Base-by-base conservation (phyloP, 371 early-diverging fungal species). In the Blyttiomyces sp. region DNA sequence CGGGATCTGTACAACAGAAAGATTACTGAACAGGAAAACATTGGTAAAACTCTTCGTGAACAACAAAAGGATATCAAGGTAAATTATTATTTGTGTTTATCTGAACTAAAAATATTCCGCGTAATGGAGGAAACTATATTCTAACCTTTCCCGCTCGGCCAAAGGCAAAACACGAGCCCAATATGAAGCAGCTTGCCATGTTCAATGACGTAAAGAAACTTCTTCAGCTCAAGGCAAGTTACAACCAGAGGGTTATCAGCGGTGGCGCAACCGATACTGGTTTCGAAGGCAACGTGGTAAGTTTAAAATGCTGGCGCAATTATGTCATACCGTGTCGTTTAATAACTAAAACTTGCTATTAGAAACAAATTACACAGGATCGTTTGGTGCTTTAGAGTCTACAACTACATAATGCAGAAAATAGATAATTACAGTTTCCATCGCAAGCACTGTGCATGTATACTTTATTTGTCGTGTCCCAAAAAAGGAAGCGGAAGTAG, bases 51-150 rank as follows among this genome's bases (percentile, higher is more conserved):
- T 11, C 48, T 77, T 9, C 42, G 71, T 30, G 79, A 80, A 53
- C 64, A 62, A 36, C 81, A 82, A 55, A 75, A 73, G 60, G 73
- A 75, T 30, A 68, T 77, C 26, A 80, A 77, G 72, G 81, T 76
- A 49, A 3, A 35, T 26, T n/a, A n/a, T n/a, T n/a, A n/a, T 21
- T 4, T 35, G 23, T n/a, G 11, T 13, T 9, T 39, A 11, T 11
- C 39, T 39, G 39, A 39, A 39, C 11, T n/a, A 11, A n/a, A 39
- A 48, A 16, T 3, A 56, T 23, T 53, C 13, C 30, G 54, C 24
- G 34, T 1, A n/a, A 21, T 21, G 9, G 45, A 55, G 21, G 44
- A 57, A 49, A 39, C 39, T 39, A 13, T 39, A 39, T 39, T 39
- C 11, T 39, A 39, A 39, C n/a, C 39, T 39, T n/a, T 39, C 39